Conservation (phyloP, 2,329 filamentous ascomycete genomes). For the Penicillium griseofulvum region DNA sequence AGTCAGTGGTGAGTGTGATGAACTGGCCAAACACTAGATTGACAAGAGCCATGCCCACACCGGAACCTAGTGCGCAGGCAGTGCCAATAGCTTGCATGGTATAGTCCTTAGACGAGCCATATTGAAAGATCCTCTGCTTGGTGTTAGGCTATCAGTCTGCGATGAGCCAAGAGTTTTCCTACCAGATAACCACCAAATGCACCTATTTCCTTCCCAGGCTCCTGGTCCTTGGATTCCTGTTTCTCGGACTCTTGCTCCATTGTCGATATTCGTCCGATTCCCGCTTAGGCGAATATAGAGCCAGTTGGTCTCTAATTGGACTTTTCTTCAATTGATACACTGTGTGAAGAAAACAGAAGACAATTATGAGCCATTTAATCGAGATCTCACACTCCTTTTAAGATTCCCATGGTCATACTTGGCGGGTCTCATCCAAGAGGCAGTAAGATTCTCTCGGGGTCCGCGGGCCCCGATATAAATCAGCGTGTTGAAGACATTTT, state of each 20-base stretch:
- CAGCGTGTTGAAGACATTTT: not conserved
- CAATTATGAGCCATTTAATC: not conserved
- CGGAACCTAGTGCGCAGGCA: constrained; percentile 23
- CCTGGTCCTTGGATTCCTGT: not conserved
- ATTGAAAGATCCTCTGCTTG: constrained; percentile 10
- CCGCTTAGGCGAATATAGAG: not conserved
- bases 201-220: not conserved
- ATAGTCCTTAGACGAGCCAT: constrained; percentile 7
- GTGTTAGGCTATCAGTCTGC: not conserved
- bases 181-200: not conserved
- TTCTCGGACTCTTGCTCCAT: not conserved
- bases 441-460: not conserved
- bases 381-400: not conserved
- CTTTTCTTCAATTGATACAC: not conserved
- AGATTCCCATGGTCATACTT: not conserved
- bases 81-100: constrained; percentile 1
- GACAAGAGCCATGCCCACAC: constrained; percentile 34
- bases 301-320: not conserved
- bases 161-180: not conserved
- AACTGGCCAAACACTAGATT: constrained; percentile 39
- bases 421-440: not conserved
- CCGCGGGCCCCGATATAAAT: not conserved
- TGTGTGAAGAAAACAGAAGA: not conserved
- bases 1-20: constrained; percentile 27
- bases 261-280: not conserved